Evolutionary conservation across 2,329 filamentous ascomycete genomes (phyloP), one percentile per base, ranked within the genome.

Genomic region (Penicillium sp.): DNA sequence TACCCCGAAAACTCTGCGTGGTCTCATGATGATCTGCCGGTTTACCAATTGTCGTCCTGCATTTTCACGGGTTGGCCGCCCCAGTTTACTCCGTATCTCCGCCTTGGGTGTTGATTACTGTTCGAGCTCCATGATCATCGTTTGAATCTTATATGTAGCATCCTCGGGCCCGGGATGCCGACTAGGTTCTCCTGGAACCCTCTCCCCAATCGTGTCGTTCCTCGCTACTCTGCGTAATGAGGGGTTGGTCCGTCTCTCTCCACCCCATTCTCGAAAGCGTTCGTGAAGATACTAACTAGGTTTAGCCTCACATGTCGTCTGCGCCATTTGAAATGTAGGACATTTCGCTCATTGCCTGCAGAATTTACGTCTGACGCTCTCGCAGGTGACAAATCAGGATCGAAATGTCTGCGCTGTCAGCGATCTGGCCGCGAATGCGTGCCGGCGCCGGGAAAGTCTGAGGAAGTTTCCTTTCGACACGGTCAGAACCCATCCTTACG

Each of bases 291-390:
- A 27, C 58, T 60, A 53, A 60, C 29, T 3, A 7, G 12, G 7
- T 27, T 32, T 28, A 69, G 66, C 60, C 66, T 69, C 52, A 69
- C 66, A 23, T 69, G 66, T 60, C 66, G 66, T 57, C 59, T 67
- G 61, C 66, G 66, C 62, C 66, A 69, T 66, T 53, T 69, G 53
- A 69, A 67, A 67, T 69, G 66, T 69, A 63, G 39, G 41, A 45
- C 18, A 35, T 50, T 23, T 23, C 15, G 15, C n/a, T 40, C 24
- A 7, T 40, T 12, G 23, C 4, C 5, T 39, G 23, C 20, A 24
- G 9, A 6, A 46, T 46, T 37, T 51, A 38, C 27, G 20, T 51
- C 18, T 50, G 8, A 18, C 20, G 6, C 28, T 10, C 12, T n/a
- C 15, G 18, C 12, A 69, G 66, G 66, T 68, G 66, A 69, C 51